phyloP scores from a whole-genome alignment of 2,329 filamentous ascomycete species.

The Bipolaris cookei region DNA sequence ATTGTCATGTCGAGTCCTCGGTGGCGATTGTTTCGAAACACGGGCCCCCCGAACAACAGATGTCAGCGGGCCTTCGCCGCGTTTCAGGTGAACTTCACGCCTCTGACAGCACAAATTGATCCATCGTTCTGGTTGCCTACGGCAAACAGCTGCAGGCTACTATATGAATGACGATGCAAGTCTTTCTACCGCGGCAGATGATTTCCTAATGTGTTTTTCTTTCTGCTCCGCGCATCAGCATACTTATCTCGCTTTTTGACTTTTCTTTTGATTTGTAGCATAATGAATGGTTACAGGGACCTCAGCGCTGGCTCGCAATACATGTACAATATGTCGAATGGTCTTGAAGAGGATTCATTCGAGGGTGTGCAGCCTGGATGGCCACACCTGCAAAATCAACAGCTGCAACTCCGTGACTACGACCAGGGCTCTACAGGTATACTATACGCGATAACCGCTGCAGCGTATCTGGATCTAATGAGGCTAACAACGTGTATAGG shows the following conservation, averaged over 20 bases:
- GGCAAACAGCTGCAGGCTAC: neutral
- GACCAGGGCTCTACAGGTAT: slow-evolving; percentile 3
- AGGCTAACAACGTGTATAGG: slow-evolving; percentile 17
- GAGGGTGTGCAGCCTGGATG: neutral
- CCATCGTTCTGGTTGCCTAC: neutral
- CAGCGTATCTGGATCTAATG: neutral
- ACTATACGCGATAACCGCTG: too few relatives aligned
- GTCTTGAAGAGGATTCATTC: neutral
- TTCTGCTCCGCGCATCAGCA: neutral
- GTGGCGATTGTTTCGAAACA: slow-evolving; percentile 30
- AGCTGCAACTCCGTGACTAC: neutral
- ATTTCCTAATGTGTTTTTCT: neutral
- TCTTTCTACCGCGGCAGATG: neutral
- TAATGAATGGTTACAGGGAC: slow-evolving; percentile 15
- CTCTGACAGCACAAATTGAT: slow-evolving; percentile 15
- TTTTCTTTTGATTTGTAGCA: slow-evolving; percentile 4
- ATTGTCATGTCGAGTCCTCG: slow-evolving; percentile 13
- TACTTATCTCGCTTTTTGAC: neutral
- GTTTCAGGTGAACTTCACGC: slow-evolving; percentile 40
- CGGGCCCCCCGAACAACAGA: slow-evolving; percentile 20
- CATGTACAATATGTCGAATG: neutral
- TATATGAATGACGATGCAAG: slow-evolving; percentile 1
- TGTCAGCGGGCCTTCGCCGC: slow-evolving; percentile 8
- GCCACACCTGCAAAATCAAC: neutral
- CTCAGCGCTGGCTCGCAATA: slow-evolving; percentile 22